Evolutionary conservation across 768 basidiomycete genomes (phyloP).

Genomic region (Mycena alexandri): DNA sequence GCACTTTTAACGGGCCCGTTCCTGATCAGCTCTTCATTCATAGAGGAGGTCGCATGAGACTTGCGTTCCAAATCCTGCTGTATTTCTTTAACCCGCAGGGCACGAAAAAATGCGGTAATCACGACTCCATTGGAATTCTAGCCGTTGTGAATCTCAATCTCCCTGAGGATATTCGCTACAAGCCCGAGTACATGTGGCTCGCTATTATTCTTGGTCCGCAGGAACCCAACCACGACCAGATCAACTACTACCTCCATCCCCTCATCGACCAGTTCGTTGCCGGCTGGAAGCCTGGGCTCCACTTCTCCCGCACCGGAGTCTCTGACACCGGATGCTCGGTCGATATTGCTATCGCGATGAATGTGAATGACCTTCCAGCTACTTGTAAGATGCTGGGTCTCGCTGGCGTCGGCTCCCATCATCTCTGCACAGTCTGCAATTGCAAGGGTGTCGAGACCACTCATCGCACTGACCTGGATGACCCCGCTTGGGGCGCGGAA

Average conservation of each 20-base stretch:
- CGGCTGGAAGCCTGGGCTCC: slow-evolving; percentile 36
- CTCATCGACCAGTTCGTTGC: slow-evolving; percentile 43
- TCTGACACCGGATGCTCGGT: slow-evolving; percentile 6
- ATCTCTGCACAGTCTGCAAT: slow-evolving; percentile 45
- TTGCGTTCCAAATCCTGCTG: slow-evolving; percentile 42
- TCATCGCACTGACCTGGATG: slow-evolving; percentile 32
- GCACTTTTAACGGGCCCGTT: slow-evolving; percentile 44
- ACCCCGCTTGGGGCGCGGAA: slow-evolving; percentile 30
- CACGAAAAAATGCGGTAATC: slow-evolving; percentile 35
- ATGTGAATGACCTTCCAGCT: slow-evolving; percentile 47
- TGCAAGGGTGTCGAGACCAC: slow-evolving; percentile 33
- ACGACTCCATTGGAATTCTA: slow-evolving; percentile 44
- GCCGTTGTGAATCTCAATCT: slow-evolving; percentile 47
- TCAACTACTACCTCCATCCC: slow-evolving; percentile 44
- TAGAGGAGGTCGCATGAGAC: slow-evolving; percentile 36
- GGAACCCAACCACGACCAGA: slow-evolving; percentile 42
- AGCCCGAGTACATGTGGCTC: slow-evolving; percentile 50
- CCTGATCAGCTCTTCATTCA: slow-evolving; percentile 39
- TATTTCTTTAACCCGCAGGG: slow-evolving; percentile 48
- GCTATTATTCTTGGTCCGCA: slow-evolving; percentile 47
- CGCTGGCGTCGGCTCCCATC: slow-evolving; percentile 37
- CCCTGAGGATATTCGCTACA: slow-evolving; percentile 45
- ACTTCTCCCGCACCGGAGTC: slow-evolving; percentile 30
- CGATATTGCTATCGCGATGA: slow-evolving; percentile 28
- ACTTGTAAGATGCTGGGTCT: slow-evolving; percentile 42